A percentile compares a stretch with the other conserved stretches of the same genome.
phyloP scores from a whole-genome alignment of 345 rosid genomes.

The Arabidopsis thaliana region DNA sequence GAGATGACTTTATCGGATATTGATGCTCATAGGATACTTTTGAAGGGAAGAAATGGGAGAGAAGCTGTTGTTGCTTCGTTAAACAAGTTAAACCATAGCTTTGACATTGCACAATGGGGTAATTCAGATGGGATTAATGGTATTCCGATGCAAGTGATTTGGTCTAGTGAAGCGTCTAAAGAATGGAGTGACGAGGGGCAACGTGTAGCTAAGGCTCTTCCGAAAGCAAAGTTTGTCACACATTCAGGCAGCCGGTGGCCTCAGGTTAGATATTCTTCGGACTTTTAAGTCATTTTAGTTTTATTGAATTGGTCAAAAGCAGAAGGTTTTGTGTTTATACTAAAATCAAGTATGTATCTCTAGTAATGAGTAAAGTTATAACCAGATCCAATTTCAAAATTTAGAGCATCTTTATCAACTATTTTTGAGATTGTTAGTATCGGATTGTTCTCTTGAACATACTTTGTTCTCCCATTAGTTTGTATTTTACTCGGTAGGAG shows the following conservation, averaged over 20 bases:
- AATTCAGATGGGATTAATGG: conserved; percentile 57
- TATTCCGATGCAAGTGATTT: conserved; percentile 75
- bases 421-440: not conserved
- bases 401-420: not conserved
- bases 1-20: conserved; percentile 53
- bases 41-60: conserved; percentile 75
- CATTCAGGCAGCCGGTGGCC: conserved; percentile 95
- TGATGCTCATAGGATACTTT: conserved; percentile 73
- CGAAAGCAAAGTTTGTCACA: conserved; percentile 63
- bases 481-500: not conserved
- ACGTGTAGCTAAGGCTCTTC: conserved; percentile 65
- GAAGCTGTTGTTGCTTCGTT: conserved; percentile 64
- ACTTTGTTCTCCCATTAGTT: not conserved
- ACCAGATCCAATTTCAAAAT: not conserved
- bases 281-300: conserved; percentile 1
- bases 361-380: not conserved
- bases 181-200: conserved; percentile 77
- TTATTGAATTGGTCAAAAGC: conserved; percentile 5
- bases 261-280: conserved; percentile 62
- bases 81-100: conserved; percentile 75
- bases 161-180: conserved; percentile 71
- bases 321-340: not conserved
- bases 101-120: conserved; percentile 82
- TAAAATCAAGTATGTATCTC: not conserved
- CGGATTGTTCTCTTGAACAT: not conserved